Base-by-base conservation (phyloP, 805 yeast species). In the Teunomyces tritomae region DNA sequence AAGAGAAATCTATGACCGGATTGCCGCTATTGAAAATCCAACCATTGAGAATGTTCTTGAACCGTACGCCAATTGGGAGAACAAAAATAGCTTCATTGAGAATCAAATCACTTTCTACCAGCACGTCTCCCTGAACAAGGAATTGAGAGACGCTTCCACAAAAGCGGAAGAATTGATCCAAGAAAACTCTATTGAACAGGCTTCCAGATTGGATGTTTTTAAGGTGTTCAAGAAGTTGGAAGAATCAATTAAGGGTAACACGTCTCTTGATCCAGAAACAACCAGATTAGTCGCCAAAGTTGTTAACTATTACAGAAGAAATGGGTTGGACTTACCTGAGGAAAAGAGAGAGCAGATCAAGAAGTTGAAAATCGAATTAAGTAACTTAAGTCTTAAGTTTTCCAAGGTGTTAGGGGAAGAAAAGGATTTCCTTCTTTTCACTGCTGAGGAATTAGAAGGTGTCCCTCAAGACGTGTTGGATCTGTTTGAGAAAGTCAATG, bases 351-450 rank as follows among this genome's bases (percentile, higher is more conserved):
- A 79, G 13, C 61, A 79, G 55, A 77, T 86, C 45, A 81, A 81
- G 54, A 77, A 73, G 13, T 66, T 87, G 44, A 78, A 83, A 55
- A 80, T 82, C 57, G 76, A 78, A 57, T 70, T 87, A 44, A 78
- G 86, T n/a, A 72, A 68, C 30, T 67, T 85, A 50, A 65, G 81
- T 2, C 68, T 84, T 32, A 71, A 78, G 54, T 89, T 79, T 63
- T 68, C 80, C 34, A 84, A 82, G 56, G 85, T 85, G 60, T 68
- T 82, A 48, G 89, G 86, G 48, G 92, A 85, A 63, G 89, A 86
- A 58, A 78, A 78, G 13, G 91, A 80, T 29, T 80, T 59, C 56
- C 57, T 85, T 28, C 52, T 74, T 24, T 87, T 87, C 64, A 76
- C 89, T 33, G 66, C 63, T 48, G 84, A 83, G 45, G 84, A 89